A percentile compares a stretch with the other conserved stretches of the same genome.
Evolutionary conservation across 2,329 filamentous ascomycete species (phyloP).

Genomic region (Penicillium vulpinum): DNA sequence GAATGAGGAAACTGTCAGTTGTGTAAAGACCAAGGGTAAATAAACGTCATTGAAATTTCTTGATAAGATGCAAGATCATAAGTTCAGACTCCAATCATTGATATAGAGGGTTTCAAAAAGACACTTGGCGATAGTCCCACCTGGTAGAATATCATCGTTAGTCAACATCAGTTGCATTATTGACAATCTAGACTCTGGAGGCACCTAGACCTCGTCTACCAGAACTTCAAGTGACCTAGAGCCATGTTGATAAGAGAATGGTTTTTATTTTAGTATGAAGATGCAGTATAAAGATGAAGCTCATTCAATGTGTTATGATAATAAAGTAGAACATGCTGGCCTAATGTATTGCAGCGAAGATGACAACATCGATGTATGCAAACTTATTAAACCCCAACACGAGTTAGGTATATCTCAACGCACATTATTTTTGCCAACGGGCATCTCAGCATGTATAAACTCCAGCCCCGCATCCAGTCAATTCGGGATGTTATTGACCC

Average conservation of each 20-base stretch:
- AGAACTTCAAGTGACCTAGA: conserved; percentile 1
- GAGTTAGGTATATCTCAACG: too few species aligned
- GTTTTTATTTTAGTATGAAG: not conserved
- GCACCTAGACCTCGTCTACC: conserved; percentile 7
- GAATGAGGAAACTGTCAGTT: not conserved
- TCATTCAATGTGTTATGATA: not conserved
- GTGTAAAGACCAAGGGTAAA: not conserved
- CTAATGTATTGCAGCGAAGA: too few species aligned
- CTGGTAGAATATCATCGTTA: conserved; percentile 15
- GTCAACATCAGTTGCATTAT: conserved; percentile 16
- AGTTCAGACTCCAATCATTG: not conserved
- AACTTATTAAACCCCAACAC: too few species aligned
- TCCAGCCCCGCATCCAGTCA: too few species aligned
- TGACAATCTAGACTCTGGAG: conserved; percentile 13
- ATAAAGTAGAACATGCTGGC: too few species aligned
- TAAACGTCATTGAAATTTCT: not conserved
- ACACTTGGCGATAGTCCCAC: not conserved
- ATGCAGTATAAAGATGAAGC: too few species aligned
- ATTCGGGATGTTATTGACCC: too few species aligned
- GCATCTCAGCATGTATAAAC: too few species aligned
- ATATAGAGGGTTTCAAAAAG: not conserved
- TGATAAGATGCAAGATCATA: not conserved
- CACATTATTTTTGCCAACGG: too few species aligned
- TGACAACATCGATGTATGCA: too few species aligned
- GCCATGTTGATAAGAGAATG: not conserved